Conservation (phyloP, 2,329 filamentous ascomycete genomes). For the Thermochaetoides dissita region DNA sequence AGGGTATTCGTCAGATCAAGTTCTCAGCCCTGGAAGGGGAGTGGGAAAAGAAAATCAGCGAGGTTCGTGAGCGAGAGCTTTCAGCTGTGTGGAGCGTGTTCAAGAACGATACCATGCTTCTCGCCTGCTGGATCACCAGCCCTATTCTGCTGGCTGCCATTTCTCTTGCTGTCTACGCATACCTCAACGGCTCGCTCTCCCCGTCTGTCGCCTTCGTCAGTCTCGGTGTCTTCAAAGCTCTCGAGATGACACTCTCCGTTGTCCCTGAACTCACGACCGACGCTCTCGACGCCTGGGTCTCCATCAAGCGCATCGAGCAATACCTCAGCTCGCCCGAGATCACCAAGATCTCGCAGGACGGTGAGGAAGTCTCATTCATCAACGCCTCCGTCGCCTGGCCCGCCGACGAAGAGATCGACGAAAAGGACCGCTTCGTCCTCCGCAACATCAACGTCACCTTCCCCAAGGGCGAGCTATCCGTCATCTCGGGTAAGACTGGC, state of each 20-base stretch:
- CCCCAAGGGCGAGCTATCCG: constrained; percentile 53
- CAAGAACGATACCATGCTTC: constrained; percentile 44
- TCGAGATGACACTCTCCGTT: constrained; percentile 57
- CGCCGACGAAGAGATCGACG: constrained; percentile 43
- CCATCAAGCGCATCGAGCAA: constrained; percentile 54
- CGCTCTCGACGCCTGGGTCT: constrained; percentile 59
- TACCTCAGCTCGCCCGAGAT: constrained; percentile 58
- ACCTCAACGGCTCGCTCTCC: constrained; percentile 45
- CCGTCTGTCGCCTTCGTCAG: constrained; percentile 70
- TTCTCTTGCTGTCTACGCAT: constrained; percentile 54
- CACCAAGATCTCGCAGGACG: constrained; percentile 35
- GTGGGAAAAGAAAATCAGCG: constrained; percentile 58
- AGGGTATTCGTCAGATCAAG: constrained; percentile 74
- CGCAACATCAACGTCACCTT: constrained; percentile 52
- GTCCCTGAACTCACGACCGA: constrained; percentile 62
- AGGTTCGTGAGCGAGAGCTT: constrained; percentile 53
- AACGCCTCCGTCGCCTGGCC: constrained; percentile 63
- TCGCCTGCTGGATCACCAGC: constrained; percentile 58
- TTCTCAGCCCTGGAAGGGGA: constrained; percentile 63
- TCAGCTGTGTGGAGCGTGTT: constrained; percentile 53
- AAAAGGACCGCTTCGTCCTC: constrained; percentile 49
- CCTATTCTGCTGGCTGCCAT: constrained; percentile 61
- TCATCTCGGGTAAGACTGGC: constrained; percentile 66
- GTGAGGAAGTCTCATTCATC: constrained; percentile 49
- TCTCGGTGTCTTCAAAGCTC: constrained; percentile 57